Conservation (phyloP, 495 filamentous ascomycete species). For the Cetradonia linearis region DNA sequence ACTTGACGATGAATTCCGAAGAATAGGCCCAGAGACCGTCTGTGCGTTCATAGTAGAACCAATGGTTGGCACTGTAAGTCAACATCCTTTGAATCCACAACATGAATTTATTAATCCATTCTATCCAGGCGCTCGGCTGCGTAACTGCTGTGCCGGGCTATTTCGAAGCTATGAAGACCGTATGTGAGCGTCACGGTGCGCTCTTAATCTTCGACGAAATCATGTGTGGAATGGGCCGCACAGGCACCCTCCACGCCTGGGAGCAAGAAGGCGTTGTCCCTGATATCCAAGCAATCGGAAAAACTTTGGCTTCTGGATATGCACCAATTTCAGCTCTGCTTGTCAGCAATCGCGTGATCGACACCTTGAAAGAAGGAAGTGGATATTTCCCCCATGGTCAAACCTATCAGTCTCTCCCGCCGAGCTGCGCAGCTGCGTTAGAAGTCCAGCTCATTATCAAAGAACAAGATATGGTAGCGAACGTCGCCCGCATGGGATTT, state of each 20-base stretch:
- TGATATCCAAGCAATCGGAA: slow-evolving; percentile 59
- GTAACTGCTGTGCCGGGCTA: slow-evolving; percentile 55
- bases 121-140: slow-evolving; percentile 40
- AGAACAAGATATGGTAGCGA: slow-evolving; percentile 39
- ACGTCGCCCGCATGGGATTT: slow-evolving; percentile 37
- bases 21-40: slow-evolving; percentile 54
- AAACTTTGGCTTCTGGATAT: slow-evolving; percentile 57
- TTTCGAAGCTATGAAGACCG: slow-evolving; percentile 47
- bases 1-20: slow-evolving; percentile 63
- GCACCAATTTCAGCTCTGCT: slow-evolving; percentile 52
- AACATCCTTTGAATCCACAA: background rate
- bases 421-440: slow-evolving; percentile 45
- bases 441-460: slow-evolving; percentile 44
- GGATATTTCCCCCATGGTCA: slow-evolving; percentile 49
- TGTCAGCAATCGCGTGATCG: slow-evolving; percentile 42
- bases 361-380: slow-evolving; percentile 44
- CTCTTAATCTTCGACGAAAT: slow-evolving; percentile 66
- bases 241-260: slow-evolving; percentile 59
- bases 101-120: background rate
- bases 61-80: slow-evolving; percentile 39
- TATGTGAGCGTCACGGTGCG: slow-evolving; percentile 57
- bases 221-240: slow-evolving; percentile 68
- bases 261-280: slow-evolving; percentile 51
- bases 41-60: slow-evolving; percentile 71
- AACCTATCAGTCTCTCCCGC: slow-evolving; percentile 49